Evolutionary conservation across 1,139 yeast species (phyloP), one percentile per base, ranked within the genome.

Genomic region (Hanseniaspora gamundiae): DNA sequence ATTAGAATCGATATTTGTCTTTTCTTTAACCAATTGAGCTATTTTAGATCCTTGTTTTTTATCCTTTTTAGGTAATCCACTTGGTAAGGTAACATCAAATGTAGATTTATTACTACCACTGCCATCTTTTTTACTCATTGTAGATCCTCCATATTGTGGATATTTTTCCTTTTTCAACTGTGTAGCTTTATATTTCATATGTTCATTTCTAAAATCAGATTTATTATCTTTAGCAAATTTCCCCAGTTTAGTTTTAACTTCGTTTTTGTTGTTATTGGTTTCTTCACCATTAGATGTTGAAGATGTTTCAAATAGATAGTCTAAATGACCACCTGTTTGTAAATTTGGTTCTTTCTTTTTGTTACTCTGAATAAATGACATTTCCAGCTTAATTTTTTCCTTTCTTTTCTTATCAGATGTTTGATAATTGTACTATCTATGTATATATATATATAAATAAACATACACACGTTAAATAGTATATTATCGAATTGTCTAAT

Each of bases 321-420:
- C 45, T n/a, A 42, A 30, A 16, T 39, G 40, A 2, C 45, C 45
- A 26, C 42, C 45, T 16, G 41, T 38, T n/a, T 26, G 9, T 24
- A 24, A 28, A 10, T 11, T n/a, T 28, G 16, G n/a, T n/a, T 28
- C n/a, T 28, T n/a, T 28, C 31, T 28, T n/a, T 28, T 11, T 26
- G 10, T 26, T 11, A 8, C 28, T 26, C 10, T 26, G 11, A 11
- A 26, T 26, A 11, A 26, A 26, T 26, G n/a, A n/a, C n/a, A n/a
- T n/a, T n/a, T n/a, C n/a, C n/a, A n/a, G n/a, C n/a, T n/a, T n/a
- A n/a, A n/a, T 8, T 29, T 8, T 29, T 29, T 14, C 11, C 14
- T 29, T 29, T 29, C 14, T n/a, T n/a, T n/a, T 29, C 16, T 29
- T n/a, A 6, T n/a, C 33, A 9, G 11, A 9, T n/a, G 16, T 10